Conservation (phyloP, 2,329 filamentous ascomycete genomes). For the Tolypocladium pustulatum region DNA sequence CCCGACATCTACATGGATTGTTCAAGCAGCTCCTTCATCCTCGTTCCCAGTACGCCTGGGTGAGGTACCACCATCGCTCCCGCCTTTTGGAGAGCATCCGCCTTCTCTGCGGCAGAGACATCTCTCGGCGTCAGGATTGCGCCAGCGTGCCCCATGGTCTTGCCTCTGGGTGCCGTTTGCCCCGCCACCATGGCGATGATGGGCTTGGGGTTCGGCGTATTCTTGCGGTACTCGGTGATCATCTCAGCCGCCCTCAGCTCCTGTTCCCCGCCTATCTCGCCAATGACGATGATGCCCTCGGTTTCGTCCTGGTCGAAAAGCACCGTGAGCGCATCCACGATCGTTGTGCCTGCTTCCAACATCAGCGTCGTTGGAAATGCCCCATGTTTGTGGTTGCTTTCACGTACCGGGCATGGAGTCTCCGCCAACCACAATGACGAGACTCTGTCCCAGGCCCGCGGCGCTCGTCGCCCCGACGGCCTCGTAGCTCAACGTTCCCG, state of each 20-base stretch:
- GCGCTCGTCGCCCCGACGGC: conserved; percentile 64
- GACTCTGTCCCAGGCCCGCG: conserved; percentile 65
- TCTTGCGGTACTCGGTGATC: conserved; percentile 53
- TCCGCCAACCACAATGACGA: conserved; percentile 69
- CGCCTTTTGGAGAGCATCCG: conserved; percentile 20
- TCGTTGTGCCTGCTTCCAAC: conserved; percentile 40
- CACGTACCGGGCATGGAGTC: conserved; percentile 54
- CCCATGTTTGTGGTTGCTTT: not conserved
- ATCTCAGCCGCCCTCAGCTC: conserved; percentile 63
- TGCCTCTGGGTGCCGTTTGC: conserved; percentile 45
- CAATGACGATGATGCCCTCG: conserved; percentile 60
- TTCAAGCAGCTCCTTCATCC: conserved; percentile 21
- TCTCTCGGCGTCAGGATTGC: conserved; percentile 36
- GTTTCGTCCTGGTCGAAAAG: conserved; percentile 61
- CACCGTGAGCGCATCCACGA: conserved; percentile 58
- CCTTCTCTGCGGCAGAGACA: conserved; percentile 20
- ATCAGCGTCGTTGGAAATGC: not conserved
- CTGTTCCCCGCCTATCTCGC: conserved; percentile 60
- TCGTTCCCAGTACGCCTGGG: conserved; percentile 24
- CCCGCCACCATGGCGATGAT: conserved; percentile 56
- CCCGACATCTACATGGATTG: no score
- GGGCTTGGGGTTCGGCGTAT: conserved; percentile 50
- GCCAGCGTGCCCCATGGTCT: conserved; percentile 65
- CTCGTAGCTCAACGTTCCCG: conserved; percentile 71
- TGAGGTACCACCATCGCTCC: conserved; percentile 27